Evolutionary conservation across 106 monocot genomes (phyloP).

Genomic region (Allium cepa): DNA sequence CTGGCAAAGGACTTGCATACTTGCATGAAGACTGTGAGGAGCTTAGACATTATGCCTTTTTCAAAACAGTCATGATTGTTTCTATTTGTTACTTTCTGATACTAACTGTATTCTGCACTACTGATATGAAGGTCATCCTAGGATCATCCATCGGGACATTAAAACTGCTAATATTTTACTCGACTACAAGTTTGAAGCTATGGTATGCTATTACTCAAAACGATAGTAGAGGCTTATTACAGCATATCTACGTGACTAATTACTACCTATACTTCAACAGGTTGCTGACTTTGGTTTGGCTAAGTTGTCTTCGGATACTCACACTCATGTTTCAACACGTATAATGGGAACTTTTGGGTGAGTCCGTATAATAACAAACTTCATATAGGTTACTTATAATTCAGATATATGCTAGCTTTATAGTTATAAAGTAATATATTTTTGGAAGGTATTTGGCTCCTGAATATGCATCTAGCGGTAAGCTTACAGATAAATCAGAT

Average conservation of each 20-base stretch:
- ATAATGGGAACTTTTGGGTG: slow-evolving; percentile 72
- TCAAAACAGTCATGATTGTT: neutral
- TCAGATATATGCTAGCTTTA: neutral
- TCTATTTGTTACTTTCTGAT: neutral
- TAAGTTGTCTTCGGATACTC: slow-evolving; percentile 48
- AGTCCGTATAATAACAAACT: slow-evolving; percentile 1
- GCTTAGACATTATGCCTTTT: neutral
- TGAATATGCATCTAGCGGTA: slow-evolving; percentile 60
- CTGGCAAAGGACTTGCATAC: slow-evolving; percentile 77
- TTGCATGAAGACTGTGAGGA: slow-evolving; percentile 76
- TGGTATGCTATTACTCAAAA: slow-evolving; percentile 23
- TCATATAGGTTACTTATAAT: neutral
- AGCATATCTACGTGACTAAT: neutral
- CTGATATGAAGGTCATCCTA: slow-evolving; percentile 45
- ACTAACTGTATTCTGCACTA: neutral
- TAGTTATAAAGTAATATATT: neutral
- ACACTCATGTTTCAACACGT: slow-evolving; percentile 61
- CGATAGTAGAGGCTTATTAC: neutral
- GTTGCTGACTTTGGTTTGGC: slow-evolving; percentile 65
- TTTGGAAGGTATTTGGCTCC: slow-evolving; percentile 43
- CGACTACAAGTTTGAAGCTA: slow-evolving; percentile 76
- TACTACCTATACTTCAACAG: slow-evolving; percentile 4
- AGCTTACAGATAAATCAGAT: slow-evolving; percentile 24
- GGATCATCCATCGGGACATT: slow-evolving; percentile 71
- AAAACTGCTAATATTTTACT: slow-evolving; percentile 60